Evolutionary conservation across 2,329 filamentous ascomycete species (phyloP).

Genomic region (Fusarium duplospermum): DNA sequence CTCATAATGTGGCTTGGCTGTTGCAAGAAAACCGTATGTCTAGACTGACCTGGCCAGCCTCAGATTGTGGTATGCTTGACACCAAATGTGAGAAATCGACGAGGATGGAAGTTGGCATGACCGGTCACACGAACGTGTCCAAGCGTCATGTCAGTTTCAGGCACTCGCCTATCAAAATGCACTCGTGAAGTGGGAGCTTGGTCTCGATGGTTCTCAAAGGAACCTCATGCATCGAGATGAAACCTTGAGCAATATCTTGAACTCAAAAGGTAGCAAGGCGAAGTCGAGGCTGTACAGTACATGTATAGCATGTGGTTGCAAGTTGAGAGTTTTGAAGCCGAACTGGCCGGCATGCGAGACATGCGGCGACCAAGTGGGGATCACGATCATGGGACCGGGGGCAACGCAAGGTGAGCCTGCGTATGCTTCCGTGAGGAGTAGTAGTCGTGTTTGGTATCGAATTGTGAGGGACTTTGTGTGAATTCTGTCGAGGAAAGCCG

Average conservation of each 20-base stretch:
- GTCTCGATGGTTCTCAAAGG: neutral
- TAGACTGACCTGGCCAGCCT: neutral
- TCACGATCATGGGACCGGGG: slow-evolving; percentile 24
- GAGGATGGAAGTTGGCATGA: neutral
- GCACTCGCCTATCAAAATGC: neutral
- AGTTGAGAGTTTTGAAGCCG: slow-evolving; percentile 5
- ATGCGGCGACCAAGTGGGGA: slow-evolving; percentile 14
- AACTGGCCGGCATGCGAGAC: neutral
- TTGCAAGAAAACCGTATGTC: neutral
- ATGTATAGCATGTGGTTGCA: neutral
- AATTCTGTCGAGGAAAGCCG: neutral
- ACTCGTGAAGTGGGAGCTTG: neutral
- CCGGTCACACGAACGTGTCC: neutral
- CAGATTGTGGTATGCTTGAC: neutral
- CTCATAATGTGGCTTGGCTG: slow-evolving; percentile 8
- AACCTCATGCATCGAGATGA: neutral
- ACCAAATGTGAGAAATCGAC: neutral
- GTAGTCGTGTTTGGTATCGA: neutral
- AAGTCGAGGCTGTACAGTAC: neutral
- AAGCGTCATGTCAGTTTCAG: slow-evolving; percentile 2
- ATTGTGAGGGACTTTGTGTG: neutral
- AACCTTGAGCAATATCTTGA: neutral
- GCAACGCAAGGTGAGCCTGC: neutral
- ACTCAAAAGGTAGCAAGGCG: neutral
- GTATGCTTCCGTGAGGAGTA: neutral